Evolutionary conservation across 176 grass and related monocot genomes (phyloP), one percentile per base, ranked within the genome.

Genomic region (Oryza brachyantha): DNA sequence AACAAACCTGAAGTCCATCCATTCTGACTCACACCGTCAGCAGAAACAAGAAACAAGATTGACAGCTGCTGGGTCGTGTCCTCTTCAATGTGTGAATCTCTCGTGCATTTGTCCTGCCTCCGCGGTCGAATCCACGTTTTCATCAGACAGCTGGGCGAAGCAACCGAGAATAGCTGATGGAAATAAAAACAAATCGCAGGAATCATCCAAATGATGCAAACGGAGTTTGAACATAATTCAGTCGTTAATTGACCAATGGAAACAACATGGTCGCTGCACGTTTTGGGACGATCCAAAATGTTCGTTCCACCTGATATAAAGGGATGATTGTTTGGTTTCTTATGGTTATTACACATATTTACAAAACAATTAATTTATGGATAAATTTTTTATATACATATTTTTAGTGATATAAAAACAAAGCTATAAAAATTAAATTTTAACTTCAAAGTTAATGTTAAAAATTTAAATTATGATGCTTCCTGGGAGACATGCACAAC

Each of bases 1-100:
- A 76, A 72, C 77, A 85, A 81, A 89, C 61, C 14, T 70, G 64
- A n/a, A 85, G 72, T 31, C 77, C 76, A 73, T 17, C 64, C 17
- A 60, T 29, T 36, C 32, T 41, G 40, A 48, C 66, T 61, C 74
- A 73, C 60, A 37, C 75, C 41, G 57, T 65, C 65, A 43, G 35
- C 77, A 66, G 72, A 8, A 32, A 81, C 76, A 84, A 66, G 72
- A 8, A 32, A 81, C 76, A 84, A 88, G 14, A 17, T 40, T 42
- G 77, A 81, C 87, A 89, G 71, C 82, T 77, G 77, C 87, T 8
- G 39, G 6, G 57, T 41, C 87, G 21, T 68, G 70, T 70, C 78
- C 40, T 61, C 80, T 79, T 37, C 55, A 7, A 66, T 21, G 64
- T 42, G 58, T 39, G 2, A 26, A 17, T 29, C 22, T 25, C 57